Base-by-base conservation (phyloP, 805 yeast genomes). In the Candida coquimbonensis region DNA sequence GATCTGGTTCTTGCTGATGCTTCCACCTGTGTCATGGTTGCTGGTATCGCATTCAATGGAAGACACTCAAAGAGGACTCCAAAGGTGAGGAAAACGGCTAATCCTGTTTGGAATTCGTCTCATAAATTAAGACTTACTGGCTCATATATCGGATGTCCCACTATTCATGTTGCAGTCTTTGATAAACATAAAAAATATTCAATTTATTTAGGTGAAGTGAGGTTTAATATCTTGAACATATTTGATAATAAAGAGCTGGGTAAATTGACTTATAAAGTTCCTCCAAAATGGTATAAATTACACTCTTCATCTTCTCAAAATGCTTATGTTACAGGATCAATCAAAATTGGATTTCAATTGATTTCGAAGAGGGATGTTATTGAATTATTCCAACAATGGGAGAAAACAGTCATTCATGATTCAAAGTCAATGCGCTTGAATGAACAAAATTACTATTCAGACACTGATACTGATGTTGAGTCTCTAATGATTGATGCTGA, bases 321-420 rank as follows among this genome's bases (percentile, higher is more conserved):
- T 35, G 59, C 69, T 13, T 76, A 65, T 53, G 73, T 74, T 12
- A 73, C 78, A 1, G 81, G 81, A 0, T 70, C 77, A 0, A 45
- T 76, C 13, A 59, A 72, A 21, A 42, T 72, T 9, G 69, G 73
- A 33, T 68, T 74, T 47, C 74, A 70, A 45, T 51, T 75, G 41
- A 52, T 56, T 9, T 56, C 63, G 13, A 56, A 50, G 21, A 29
- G 35, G 9, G 48, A 53, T 11, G 39, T 50, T 5, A 24, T 43
- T 5, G 60, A 58, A 35, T 47, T 51, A 3, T 58, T 50, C 41
- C 41, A 39, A 7, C n/a, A n/a, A 7, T 60, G 62, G 63, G 36
- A 43, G 21, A 40, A 49, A 8, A 37, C 47, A 0, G 12, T 51
- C 1, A 39, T 50, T 1, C 40, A 44, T 29, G 31, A 2, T 36